Evolutionary conservation across 768 basidiomycete species (phyloP).

Genomic region (Pleurotus tuoliensis): DNA sequence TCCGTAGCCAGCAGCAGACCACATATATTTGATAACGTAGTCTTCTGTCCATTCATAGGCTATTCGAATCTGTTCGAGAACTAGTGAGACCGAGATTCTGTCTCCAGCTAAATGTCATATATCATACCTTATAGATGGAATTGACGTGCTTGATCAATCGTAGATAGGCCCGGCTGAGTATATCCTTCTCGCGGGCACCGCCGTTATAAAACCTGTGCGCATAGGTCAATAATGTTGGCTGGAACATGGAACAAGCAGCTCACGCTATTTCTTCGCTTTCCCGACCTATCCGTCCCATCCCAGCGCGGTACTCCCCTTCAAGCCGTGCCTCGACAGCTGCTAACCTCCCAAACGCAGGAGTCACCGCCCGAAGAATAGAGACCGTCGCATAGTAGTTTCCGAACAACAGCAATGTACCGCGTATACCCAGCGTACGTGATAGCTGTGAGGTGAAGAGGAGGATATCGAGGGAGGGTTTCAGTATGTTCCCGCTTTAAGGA

Average conservation of each 20-base stretch:
- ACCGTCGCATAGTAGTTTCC: slow-evolving; percentile 86
- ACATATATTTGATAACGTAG: slow-evolving; percentile 93
- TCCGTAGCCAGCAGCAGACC: slow-evolving; percentile 90
- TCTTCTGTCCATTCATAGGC: slow-evolving; percentile 96
- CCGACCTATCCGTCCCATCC: slow-evolving; percentile 79
- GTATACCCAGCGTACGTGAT: slow-evolving; percentile 77
- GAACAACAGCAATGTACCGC: slow-evolving; percentile 80
- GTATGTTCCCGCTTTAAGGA: slow-evolving; percentile 72
- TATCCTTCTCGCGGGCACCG: slow-evolving; percentile 75
- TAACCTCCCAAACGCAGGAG: slow-evolving; percentile 88
- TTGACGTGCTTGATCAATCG: slow-evolving; percentile 86
- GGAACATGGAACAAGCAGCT: slow-evolving; percentile 23
- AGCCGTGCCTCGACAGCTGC: slow-evolving; percentile 85
- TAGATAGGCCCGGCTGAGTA: slow-evolving; percentile 74
- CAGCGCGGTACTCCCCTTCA: slow-evolving; percentile 88
- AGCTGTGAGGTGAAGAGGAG: slow-evolving; percentile 91
- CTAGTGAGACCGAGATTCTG: too few relatives aligned
- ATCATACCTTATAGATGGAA: slow-evolving; percentile 77
- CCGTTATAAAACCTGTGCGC: slow-evolving; percentile 83
- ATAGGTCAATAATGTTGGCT: background rate
- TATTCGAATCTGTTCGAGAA: slow-evolving; percentile 63
- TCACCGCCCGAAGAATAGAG: slow-evolving; percentile 75
- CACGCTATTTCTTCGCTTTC: slow-evolving; percentile 93
- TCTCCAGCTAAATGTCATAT: too few relatives aligned
- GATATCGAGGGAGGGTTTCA: slow-evolving; percentile 89